Evolutionary conservation across 2,329 filamentous ascomycete genomes (phyloP), one percentile per base, ranked within the genome.

Genomic region (Fusarium protoensiforme): DNA sequence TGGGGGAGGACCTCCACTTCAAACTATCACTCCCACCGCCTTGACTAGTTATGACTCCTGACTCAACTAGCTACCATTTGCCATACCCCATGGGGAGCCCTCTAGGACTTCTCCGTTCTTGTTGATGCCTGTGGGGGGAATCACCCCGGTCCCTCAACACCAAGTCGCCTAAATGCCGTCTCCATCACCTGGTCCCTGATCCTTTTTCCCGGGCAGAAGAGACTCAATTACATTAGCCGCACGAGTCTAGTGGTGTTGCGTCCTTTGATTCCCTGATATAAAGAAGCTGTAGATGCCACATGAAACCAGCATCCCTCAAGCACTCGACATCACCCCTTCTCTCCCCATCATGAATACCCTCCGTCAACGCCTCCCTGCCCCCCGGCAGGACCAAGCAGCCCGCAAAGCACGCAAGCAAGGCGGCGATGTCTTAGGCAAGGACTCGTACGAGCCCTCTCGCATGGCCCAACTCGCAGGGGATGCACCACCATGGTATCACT

Each of bases 401-500:
- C 71, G 68, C 11, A 64, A 73, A 35, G 77, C 78, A 11, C 72
- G 71, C 3, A 62, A 73, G 20, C 39, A 43, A 24, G 63, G 77
- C 5, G 69, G 69, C 22, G 64, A 65, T 16, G 59, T 59, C 3
- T 56, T 60, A 4, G 68, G 61, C 1, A 61, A 64, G 14, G 59
- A 41, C 11, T 60, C 66, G 5, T 74, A 75, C 43, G 67, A 78
- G 48, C 77, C 76, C 0, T 81, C 79, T 1, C 76, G 76, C 2
- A 77, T 82, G n/a, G 73, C 75, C 6, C 67, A 81, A 35, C 74
- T 81, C 9, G 72, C 79, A 1, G 61, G 62, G 2, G 63, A 80
- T 46, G 69, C 80, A 27, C 71, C 71, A 0, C 65, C 67, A 14
- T 82, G 81, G 81, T 82, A 81, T 65, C 68, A 70, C 14, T 81